Evolutionary conservation across 2,329 filamentous ascomycete genomes (phyloP), one percentile per base, ranked within the genome.

Genomic region (Neurospora sp.): DNA sequence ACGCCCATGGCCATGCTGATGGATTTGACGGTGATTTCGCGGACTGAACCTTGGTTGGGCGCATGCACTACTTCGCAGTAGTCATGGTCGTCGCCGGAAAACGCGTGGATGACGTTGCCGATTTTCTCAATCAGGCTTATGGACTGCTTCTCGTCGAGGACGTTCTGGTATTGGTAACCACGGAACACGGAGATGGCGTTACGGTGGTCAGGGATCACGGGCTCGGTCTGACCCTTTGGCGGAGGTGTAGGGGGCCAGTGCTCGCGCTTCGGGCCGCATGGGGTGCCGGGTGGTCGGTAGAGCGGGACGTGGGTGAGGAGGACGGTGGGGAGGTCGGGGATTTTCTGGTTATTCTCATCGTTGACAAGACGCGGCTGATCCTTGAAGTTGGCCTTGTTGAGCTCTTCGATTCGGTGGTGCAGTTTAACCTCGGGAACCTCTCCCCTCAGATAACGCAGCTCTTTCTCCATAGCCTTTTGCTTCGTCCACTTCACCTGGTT

Each of bases 1-100:
- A 99, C 92, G 8, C 96, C 94, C 96, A 98, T 98, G 19, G 93
- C 93, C 93, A 95, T 97, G 76, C 90, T 96, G 74, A 96, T 88
- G 77, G 91, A 94, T 82, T 99, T 99, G 75, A 98, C 93, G 0
- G 96, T 99, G 73, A 97, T 96, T 79, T 99, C 96, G 67, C 83
- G 84, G 39, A 90, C 87, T 36, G 85, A 86, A 40, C 85, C 85
- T 72, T 89, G 89, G 71, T 89, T 88, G 19, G 87, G 85, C 2
- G 89, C 88, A 79, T 99, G 96, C 0, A 89, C 85, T 6, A 98
- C 82, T 76, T 97, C 94, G 81, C 96, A 99, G 81, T 98, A 97
- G 81, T 99, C 96, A 81, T 99, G 96, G 77, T 99, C 96, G 76
- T 99, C 96, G 11, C 96, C 96, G 0, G 93, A 97, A 77, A 98